These are phyloP conservation scores for Cladosporium sphaerospermum DNA, from an alignment of 2,329 filamentous ascomycete species.

Conservation along the genomic window DNA sequence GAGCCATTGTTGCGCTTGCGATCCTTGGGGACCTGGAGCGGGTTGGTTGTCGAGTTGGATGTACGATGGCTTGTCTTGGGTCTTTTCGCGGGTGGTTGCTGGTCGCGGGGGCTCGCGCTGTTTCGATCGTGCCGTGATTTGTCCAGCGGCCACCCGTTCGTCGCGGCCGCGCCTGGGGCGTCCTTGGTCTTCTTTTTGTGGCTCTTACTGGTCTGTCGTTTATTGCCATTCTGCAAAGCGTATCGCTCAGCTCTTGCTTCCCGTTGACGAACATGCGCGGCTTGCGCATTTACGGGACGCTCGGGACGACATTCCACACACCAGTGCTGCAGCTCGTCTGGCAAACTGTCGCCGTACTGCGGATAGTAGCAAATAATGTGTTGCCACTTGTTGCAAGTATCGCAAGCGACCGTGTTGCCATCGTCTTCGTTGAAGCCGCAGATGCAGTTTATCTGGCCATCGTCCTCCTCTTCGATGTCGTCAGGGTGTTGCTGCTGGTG, in stretches of 20 bases:
- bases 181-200: slow-evolving; percentile 87
- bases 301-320: slow-evolving; percentile 79
- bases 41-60: slow-evolving; percentile 65
- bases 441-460: slow-evolving; percentile 96
- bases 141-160: slow-evolving; percentile 59
- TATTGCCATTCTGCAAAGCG: slow-evolving; percentile 60
- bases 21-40: slow-evolving; percentile 47
- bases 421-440: slow-evolving; percentile 92
- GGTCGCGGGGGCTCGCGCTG: slow-evolving; percentile 47
- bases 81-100: slow-evolving; percentile 63
- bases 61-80: slow-evolving; percentile 74
- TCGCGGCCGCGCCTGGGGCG: slow-evolving; percentile 43
- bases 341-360: slow-evolving; percentile 58
- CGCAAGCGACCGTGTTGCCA: slow-evolving; percentile 95
- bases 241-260: slow-evolving; percentile 23
- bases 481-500: slow-evolving; percentile 1
- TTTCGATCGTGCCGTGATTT: slow-evolving; percentile 51
- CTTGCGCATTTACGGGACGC: slow-evolving; percentile 63
- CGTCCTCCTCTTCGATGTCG: slow-evolving; percentile 52
- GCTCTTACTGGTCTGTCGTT: slow-evolving; percentile 69
- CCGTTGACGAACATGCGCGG: slow-evolving; percentile 52
- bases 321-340: slow-evolving; percentile 60
- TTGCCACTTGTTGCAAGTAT: slow-evolving; percentile 94
- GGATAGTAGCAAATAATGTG: slow-evolving; percentile 97
- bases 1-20: slow-evolving; percentile 56